Percentiles rank a stretch among this genome's conserved stretches.
Evolutionary conservation across 2,329 filamentous ascomycete species (phyloP).

Genomic region (Sclerotinia minor): DNA sequence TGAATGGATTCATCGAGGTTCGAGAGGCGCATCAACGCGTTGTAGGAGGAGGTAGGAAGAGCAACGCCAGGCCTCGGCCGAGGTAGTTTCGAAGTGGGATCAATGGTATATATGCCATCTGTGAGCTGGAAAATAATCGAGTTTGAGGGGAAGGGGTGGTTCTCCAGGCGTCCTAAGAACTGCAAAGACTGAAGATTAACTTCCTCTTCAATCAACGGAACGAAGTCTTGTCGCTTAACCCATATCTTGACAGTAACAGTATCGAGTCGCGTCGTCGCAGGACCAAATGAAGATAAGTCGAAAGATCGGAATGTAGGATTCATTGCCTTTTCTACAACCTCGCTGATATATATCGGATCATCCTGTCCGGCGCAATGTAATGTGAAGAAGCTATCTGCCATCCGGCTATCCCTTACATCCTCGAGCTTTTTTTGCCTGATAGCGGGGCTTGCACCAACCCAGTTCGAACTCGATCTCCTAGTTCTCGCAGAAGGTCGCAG

Average conservation of each 20-base stretch:
- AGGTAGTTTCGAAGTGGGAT: slow-evolving; percentile 53
- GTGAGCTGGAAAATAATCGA: slow-evolving; percentile 81
- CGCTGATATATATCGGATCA: slow-evolving; percentile 87
- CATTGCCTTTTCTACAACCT: slow-evolving; percentile 75
- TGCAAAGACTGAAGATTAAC: slow-evolving; percentile 72
- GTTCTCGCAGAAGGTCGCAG: slow-evolving; percentile 46
- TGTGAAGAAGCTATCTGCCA: slow-evolving; percentile 89
- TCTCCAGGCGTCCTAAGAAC: slow-evolving; percentile 71
- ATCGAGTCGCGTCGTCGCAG: slow-evolving; percentile 64
- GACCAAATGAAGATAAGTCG: slow-evolving; percentile 65
- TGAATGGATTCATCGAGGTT: slow-evolving; percentile 90
- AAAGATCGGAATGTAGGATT: slow-evolving; percentile 91
- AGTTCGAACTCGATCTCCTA: slow-evolving; percentile 62
- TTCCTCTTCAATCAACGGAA: slow-evolving; percentile 69
- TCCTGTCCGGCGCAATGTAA: slow-evolving; percentile 66
- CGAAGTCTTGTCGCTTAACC: slow-evolving; percentile 59
- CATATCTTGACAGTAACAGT: slow-evolving; percentile 71
- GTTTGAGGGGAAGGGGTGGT: slow-evolving; percentile 75
- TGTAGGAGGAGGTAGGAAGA: slow-evolving; percentile 75
- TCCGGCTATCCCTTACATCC: slow-evolving; percentile 65
- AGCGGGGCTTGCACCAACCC: slow-evolving; percentile 59
- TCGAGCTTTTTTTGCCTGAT: slow-evolving; percentile 74
- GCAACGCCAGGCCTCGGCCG: slow-evolving; percentile 53
- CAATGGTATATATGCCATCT: slow-evolving; percentile 83
- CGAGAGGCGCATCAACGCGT: slow-evolving; percentile 80